These are phyloP conservation scores for Tolypocladium pustulatum DNA, from an alignment of 2,329 filamentous ascomycete genomes.

Conservation along the genomic window DNA sequence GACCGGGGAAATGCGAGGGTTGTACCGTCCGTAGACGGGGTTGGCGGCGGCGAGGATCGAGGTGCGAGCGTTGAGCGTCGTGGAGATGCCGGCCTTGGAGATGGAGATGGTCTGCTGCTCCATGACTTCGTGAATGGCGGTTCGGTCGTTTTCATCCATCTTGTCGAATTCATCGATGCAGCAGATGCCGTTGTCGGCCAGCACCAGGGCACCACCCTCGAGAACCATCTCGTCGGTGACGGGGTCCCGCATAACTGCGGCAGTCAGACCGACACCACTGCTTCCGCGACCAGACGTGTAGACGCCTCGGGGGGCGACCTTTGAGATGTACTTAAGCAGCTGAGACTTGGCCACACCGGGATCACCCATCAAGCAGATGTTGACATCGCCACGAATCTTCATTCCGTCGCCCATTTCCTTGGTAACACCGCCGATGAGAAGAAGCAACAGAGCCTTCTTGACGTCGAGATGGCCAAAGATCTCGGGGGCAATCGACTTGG, in stretches of 20 bases:
- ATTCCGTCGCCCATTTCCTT: slow-evolving; percentile 98
- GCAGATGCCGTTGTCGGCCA: slow-evolving; percentile 77
- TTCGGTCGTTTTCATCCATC: slow-evolving; percentile 77
- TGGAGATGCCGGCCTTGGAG: slow-evolving; percentile 61
- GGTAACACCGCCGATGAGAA: slow-evolving; percentile 89
- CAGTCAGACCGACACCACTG: slow-evolving; percentile 73
- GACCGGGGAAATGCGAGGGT: slow-evolving; percentile 90
- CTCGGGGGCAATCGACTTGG: slow-evolving; percentile 92
- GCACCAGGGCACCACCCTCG: slow-evolving; percentile 67
- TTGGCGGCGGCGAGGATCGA: slow-evolving; percentile 95
- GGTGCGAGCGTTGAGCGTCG: slow-evolving; percentile 86
- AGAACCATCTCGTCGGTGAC: slow-evolving; percentile 79
- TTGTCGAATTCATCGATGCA: slow-evolving; percentile 85
- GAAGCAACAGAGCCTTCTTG: slow-evolving; percentile 92
- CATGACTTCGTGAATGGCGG: slow-evolving; percentile 81
- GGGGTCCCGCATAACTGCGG: slow-evolving; percentile 74
- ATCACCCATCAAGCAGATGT: slow-evolving; percentile 97
- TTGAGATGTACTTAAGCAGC: slow-evolving; percentile 94
- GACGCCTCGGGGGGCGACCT: slow-evolving; percentile 87
- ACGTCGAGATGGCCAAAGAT: slow-evolving; percentile 96
- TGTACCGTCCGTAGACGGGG: slow-evolving; percentile 95
- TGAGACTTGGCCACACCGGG: slow-evolving; percentile 99
- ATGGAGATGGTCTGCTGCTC: slow-evolving; percentile 82
- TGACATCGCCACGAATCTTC: slow-evolving; percentile 98
- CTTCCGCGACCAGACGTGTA: slow-evolving; percentile 75